phyloP scores from a whole-genome alignment of 176 grass and related monocot genomes.

The Sorghum bicolor region Sorghum_bicolor_NCBIv3 NC_012871.2:60627501-60628000 shows the following conservation, averaged over 20 bases:
- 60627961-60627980: background rate
- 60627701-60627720: background rate
- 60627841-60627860: background rate
- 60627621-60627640: background rate
- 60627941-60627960: background rate
- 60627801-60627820: background rate
- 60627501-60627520: background rate
- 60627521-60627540: background rate
- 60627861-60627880: background rate
- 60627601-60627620: background rate
- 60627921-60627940: background rate
- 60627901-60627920: background rate
- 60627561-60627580: background rate
- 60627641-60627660: background rate
- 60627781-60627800: background rate
- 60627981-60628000: background rate
- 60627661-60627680: background rate
- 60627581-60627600: background rate
- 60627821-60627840: background rate
- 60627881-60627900: background rate
- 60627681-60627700: background rate
- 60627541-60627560: background rate
- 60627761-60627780: constrained; percentile 25
- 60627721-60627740: constrained; percentile 27
- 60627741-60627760: constrained; percentile 24